Conservation (phyloP, 257 asterid species). For the Solanum dulcamara region DNA sequence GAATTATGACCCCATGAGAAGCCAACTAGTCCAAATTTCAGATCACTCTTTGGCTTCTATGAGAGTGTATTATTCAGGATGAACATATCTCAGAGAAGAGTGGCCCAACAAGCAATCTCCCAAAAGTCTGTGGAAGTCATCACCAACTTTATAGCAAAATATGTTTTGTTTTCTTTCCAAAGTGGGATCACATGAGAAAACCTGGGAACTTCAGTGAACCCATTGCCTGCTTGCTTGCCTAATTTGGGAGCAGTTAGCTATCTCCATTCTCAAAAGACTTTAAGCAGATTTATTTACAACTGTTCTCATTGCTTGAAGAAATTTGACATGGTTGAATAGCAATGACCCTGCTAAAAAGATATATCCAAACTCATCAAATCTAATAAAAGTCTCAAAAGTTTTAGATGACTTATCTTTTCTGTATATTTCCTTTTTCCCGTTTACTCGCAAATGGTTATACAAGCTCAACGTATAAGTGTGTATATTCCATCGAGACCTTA, state of each 20-base stretch:
- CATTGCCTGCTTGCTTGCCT: background rate
- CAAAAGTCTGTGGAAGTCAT: background rate
- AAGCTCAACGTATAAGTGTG: background rate
- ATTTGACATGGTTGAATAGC: background rate
- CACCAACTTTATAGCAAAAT: background rate
- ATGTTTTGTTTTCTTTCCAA: background rate
- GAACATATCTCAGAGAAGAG: background rate
- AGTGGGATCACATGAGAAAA: background rate
- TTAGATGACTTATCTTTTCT: background rate
- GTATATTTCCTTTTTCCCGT: background rate
- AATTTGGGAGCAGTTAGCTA: background rate
- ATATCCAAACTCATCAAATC: background rate
- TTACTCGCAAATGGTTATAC: background rate
- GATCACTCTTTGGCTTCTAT: background rate
- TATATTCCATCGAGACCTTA: background rate
- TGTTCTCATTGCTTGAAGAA: background rate
- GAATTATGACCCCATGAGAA: background rate
- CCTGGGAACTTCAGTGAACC: background rate
- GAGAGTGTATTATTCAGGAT: background rate
- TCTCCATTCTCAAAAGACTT: background rate
- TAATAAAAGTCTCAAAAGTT: background rate
- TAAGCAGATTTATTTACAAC: background rate
- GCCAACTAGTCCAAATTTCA: background rate
- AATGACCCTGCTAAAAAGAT: background rate
- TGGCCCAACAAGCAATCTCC: background rate